Conservation (phyloP, 495 filamentous ascomycete genomes). For the Aspergillus nanangensis region DNA sequence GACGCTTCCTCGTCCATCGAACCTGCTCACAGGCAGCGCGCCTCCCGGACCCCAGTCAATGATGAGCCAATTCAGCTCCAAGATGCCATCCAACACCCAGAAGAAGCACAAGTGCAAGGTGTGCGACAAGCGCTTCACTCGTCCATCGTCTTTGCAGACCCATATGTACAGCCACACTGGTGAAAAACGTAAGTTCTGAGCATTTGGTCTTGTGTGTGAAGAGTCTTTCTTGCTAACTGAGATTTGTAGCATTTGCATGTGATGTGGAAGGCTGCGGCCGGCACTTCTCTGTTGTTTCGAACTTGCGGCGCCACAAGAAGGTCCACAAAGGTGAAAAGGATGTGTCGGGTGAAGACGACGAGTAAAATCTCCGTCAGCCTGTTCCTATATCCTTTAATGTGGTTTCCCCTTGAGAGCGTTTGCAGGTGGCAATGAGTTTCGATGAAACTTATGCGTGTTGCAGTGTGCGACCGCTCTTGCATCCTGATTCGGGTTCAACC, state of each 20-base stretch:
- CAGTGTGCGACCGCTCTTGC: conserved; percentile 9
- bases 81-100: conserved; percentile 90
- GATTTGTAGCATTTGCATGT: conserved; percentile 90
- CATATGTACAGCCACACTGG: conserved; percentile 99
- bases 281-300: conserved; percentile 97
- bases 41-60: conserved; percentile 91
- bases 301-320: conserved; percentile 90
- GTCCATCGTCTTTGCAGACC: conserved; percentile 92
- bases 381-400: conserved; percentile 6
- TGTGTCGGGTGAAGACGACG: conserved; percentile 41
- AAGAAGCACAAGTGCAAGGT: conserved; percentile 99
- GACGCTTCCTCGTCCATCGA: conserved; percentile 75
- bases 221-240: too few relatives aligned
- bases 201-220: too few relatives aligned
- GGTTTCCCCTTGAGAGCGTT: conserved; percentile 4
- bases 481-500: conserved; percentile 15
- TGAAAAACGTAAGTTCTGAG: conserved; percentile 82
- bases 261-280: conserved; percentile 94
- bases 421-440: conserved; percentile 1
- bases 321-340: conserved; percentile 84
- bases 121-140: conserved; percentile 97
- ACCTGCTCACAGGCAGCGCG: conserved; percentile 56
- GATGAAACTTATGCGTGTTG: conserved; percentile 6
- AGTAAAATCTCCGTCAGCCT: conserved; percentile 22
- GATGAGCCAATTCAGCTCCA: conserved; percentile 99